phyloP scores from a whole-genome alignment of 2,329 filamentous ascomycete genomes.

The Epichloe uncinata region DNA sequence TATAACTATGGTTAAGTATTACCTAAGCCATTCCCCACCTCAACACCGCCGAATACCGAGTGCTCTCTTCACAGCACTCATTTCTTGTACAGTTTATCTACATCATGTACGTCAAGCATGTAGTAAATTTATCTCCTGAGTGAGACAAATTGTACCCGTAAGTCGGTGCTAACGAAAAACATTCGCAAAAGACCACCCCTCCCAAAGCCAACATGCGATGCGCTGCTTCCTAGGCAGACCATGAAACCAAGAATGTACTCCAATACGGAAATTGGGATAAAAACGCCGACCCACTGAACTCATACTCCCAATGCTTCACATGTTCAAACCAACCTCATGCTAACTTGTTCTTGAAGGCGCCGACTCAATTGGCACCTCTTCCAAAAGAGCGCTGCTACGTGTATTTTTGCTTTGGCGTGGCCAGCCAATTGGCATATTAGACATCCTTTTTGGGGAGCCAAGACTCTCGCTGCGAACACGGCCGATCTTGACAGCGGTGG shows the following conservation, averaged over 20 bases:
- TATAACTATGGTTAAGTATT: too few relatives aligned
- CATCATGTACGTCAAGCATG: too few relatives aligned
- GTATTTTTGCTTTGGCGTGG: constrained; percentile 8
- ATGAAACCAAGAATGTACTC: neutral
- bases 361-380: neutral
- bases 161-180: too few relatives aligned
- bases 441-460: constrained; percentile 12
- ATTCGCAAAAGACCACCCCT: neutral
- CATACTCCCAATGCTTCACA: neutral
- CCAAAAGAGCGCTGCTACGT: neutral
- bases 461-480: constrained; percentile 10
- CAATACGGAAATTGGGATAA: neutral
- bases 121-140: too few relatives aligned
- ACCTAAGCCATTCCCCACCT: too few relatives aligned
- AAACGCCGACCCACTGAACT: neutral
- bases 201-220: neutral
- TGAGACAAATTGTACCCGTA: too few relatives aligned
- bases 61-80: too few relatives aligned
- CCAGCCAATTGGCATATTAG: constrained; percentile 26
- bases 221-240: neutral
- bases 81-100: too few relatives aligned
- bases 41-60: too few relatives aligned
- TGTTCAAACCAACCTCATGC: neutral
- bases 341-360: neutral
- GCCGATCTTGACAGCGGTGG: constrained; percentile 9